Evolutionary conservation across 805 yeast genomes (phyloP).

Genomic region (Zygotorulaspora danielsina): DNA sequence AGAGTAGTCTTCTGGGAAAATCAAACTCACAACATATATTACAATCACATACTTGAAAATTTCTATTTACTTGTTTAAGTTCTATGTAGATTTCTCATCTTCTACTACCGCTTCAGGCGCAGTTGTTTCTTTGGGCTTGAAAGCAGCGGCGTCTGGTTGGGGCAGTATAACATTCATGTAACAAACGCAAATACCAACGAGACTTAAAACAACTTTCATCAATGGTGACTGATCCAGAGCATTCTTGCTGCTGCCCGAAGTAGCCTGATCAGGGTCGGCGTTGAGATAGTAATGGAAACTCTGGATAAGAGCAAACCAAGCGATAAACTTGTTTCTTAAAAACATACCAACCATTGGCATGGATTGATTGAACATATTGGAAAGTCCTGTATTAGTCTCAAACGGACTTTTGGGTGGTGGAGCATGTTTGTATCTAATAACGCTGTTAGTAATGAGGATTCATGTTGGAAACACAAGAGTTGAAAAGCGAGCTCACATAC

Average conservation of each 20-base stretch:
- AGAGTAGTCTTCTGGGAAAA: too few species aligned
- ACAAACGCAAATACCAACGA: constrained; percentile 47
- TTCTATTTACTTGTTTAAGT: constrained; percentile 2
- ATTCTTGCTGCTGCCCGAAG: constrained; percentile 28
- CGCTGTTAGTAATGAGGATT: constrained; percentile 17
- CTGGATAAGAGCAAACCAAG: constrained; percentile 52
- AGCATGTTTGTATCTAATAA: constrained; percentile 40
- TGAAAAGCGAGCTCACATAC: constrained; percentile 15
- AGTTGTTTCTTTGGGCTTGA: constrained; percentile 3
- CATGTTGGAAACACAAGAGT: background rate
- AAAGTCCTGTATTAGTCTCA: constrained; percentile 41
- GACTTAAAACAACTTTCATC: constrained; percentile 42
- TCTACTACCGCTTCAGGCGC: background rate
- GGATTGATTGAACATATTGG: constrained; percentile 43
- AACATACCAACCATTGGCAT: constrained; percentile 70
- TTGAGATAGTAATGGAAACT: constrained; percentile 39
- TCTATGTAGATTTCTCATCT: background rate
- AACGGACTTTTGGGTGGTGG: constrained; percentile 47
- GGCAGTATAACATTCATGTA: constrained; percentile 52
- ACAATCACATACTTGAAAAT: too few species aligned
- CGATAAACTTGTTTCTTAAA: constrained; percentile 42
- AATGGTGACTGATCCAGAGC: constrained; percentile 42
- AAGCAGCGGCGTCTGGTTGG: constrained; percentile 13
- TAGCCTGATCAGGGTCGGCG: constrained; percentile 32
- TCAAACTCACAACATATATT: too few species aligned